Percentiles rank a stretch among this genome's conserved stretches.
phyloP scores from a whole-genome alignment of 2,329 filamentous ascomycete genomes.

The Aspergillus sp. region DNA sequence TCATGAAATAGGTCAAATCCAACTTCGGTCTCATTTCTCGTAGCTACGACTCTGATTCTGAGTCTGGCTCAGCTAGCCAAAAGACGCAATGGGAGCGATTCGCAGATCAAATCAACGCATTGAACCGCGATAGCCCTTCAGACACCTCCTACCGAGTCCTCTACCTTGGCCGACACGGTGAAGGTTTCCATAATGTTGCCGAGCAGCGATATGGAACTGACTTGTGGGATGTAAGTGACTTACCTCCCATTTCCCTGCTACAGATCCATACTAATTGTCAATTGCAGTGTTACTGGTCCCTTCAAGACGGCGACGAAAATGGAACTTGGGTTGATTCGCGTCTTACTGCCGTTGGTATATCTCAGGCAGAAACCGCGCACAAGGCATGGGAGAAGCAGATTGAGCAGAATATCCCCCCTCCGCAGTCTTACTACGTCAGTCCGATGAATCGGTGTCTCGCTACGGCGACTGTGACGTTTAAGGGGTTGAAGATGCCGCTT shows the following conservation, averaged over 20 bases:
- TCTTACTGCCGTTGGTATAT: constrained; percentile 48
- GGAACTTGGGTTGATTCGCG: constrained; percentile 56
- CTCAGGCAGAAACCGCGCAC: constrained; percentile 44
- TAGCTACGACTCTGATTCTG: constrained; percentile 38
- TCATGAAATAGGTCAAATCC: constrained; percentile 25
- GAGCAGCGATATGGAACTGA: constrained; percentile 54
- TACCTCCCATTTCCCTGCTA: background rate
- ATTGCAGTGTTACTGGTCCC: constrained; percentile 52
- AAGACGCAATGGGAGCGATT: constrained; percentile 55
- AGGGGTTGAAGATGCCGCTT: constrained; percentile 40
- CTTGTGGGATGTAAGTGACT: constrained; percentile 52
- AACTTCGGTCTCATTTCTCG: constrained; percentile 49
- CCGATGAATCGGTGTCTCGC: constrained; percentile 55
- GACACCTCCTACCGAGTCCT: constrained; percentile 51
- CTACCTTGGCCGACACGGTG: constrained; percentile 57
- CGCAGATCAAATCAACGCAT: constrained; percentile 38
- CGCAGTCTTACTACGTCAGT: constrained; percentile 53
- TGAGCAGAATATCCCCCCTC: constrained; percentile 44
- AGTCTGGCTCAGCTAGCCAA: constrained; percentile 21
- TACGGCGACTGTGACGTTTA: constrained; percentile 54
- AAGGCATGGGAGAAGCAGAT: constrained; percentile 49
- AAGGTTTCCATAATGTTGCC: constrained; percentile 59
- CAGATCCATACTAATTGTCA: no score
- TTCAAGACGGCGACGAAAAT: constrained; percentile 53
- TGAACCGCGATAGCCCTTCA: constrained; percentile 38